Conservation (phyloP, 495 filamentous ascomycete species). For the Daldinia bambusicola region DNA sequence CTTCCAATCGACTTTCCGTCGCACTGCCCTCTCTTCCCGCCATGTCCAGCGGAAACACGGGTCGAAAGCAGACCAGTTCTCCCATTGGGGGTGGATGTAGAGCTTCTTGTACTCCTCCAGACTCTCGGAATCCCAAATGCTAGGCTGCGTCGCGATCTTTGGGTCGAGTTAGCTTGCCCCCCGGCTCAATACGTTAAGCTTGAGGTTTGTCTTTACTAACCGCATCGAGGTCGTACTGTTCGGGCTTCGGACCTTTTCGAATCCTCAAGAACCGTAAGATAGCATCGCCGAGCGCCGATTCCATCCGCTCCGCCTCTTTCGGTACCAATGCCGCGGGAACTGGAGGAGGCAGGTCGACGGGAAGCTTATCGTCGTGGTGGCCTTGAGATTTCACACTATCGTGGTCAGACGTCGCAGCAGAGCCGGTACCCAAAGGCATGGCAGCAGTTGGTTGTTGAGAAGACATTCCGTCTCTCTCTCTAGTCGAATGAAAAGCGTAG, state of each 20-base stretch:
- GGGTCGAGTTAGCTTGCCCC: slow-evolving; percentile 27
- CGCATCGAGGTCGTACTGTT: slow-evolving; percentile 40
- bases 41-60: slow-evolving; percentile 44
- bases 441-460: slow-evolving; percentile 19
- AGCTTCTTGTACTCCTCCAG: slow-evolving; percentile 45
- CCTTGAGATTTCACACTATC: slow-evolving; percentile 20
- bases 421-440: slow-evolving; percentile 10
- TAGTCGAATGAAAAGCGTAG: slow-evolving; percentile 6
- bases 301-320: slow-evolving; percentile 33
- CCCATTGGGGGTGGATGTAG: slow-evolving; percentile 47
- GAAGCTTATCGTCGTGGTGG: slow-evolving; percentile 18
- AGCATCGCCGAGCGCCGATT: slow-evolving; percentile 39
- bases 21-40: slow-evolving; percentile 43
- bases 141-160: slow-evolving; percentile 46
- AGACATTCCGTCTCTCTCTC: slow-evolving; percentile 32
- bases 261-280: slow-evolving; percentile 42
- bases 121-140: slow-evolving; percentile 47
- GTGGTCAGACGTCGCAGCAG: slow-evolving; percentile 30
- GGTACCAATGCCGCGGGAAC: slow-evolving; percentile 29
- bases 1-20: slow-evolving; percentile 46
- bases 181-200: background rate
- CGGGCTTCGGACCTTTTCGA: slow-evolving; percentile 41
- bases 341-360: slow-evolving; percentile 7
- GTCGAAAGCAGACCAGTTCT: slow-evolving; percentile 44
- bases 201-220: slow-evolving; percentile 19